A percentile compares a stretch with the other conserved stretches of the same genome.
Conservation (phyloP, 805 yeast genomes). For the Saturnispora sekii region DNA sequence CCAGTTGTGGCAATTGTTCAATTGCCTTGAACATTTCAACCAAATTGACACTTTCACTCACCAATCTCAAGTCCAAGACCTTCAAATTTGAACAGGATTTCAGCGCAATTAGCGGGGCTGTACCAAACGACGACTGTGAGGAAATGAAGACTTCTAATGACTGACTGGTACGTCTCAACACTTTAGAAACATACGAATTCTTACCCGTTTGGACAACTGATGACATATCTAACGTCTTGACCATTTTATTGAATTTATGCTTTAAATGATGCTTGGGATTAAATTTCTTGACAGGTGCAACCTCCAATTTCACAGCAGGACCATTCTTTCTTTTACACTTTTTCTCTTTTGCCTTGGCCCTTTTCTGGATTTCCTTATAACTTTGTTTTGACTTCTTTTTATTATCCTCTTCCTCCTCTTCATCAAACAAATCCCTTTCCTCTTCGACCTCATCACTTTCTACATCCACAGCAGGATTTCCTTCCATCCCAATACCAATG, state of each 20-base stretch:
- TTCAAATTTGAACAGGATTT: slow-evolving; percentile 56
- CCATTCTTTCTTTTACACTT: neutral
- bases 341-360: neutral
- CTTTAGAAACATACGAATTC: slow-evolving; percentile 78
- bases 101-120: slow-evolving; percentile 77
- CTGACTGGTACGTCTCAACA: slow-evolving; percentile 66
- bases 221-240: slow-evolving; percentile 62
- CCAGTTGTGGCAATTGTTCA: slow-evolving; percentile 47
- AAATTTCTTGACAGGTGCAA: slow-evolving; percentile 7
- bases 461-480: neutral
- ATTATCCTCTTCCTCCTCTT: neutral
- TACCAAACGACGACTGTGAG: slow-evolving; percentile 92
- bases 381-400: slow-evolving; percentile 2
- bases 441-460: neutral
- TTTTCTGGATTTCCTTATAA: slow-evolving; percentile 6
- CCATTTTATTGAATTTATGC: slow-evolving; percentile 42
- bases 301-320: neutral
- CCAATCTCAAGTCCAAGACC: slow-evolving; percentile 70
- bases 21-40: slow-evolving; percentile 73
- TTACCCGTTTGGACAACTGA: slow-evolving; percentile 83
- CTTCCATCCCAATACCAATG: slow-evolving; percentile 9
- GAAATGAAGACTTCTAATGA: slow-evolving; percentile 66
- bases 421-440: neutral
- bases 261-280: slow-evolving; percentile 6
- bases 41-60: slow-evolving; percentile 82